These are phyloP conservation scores for Neostapfia colusana DNA, from an alignment of 176 grass and related monocot species.

Conservation along the genomic window DNA sequence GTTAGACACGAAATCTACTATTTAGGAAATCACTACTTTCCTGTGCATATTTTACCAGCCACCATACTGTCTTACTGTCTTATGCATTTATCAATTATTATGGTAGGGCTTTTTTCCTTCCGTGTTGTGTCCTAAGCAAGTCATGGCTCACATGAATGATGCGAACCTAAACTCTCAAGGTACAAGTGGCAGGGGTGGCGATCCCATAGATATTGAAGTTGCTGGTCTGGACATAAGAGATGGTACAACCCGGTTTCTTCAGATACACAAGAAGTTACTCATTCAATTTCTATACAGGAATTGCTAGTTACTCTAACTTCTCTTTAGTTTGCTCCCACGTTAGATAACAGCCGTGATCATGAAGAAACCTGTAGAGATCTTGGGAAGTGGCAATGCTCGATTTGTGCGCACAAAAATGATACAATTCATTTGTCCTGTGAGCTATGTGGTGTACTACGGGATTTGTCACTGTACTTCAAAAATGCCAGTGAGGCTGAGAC, in stretches of 20 bases:
- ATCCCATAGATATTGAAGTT: not conserved
- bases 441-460: constrained; percentile 59
- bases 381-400: constrained; percentile 61
- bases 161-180: constrained; percentile 9
- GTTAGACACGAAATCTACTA: not conserved
- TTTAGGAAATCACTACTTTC: not conserved
- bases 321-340: constrained; percentile 43
- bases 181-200: not conserved
- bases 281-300: not conserved
- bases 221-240: not conserved
- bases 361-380: constrained; percentile 24
- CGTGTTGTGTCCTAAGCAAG: constrained; percentile 9
- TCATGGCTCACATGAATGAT: not conserved
- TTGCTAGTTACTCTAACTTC: constrained; percentile 24
- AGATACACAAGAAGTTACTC: not conserved
- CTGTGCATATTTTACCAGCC: not conserved
- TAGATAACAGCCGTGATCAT: constrained; percentile 32
- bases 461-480: constrained; percentile 51
- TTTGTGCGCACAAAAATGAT: constrained; percentile 59
- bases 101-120: not conserved
- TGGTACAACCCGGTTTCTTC: constrained; percentile 17
- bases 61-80: not conserved
- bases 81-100: not conserved
- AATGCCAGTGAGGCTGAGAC: constrained; percentile 40
- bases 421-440: constrained; percentile 52